Evolutionary conservation across 2,329 filamentous ascomycete species (phyloP).

Genomic region (Meredithiella fracta): DNA sequence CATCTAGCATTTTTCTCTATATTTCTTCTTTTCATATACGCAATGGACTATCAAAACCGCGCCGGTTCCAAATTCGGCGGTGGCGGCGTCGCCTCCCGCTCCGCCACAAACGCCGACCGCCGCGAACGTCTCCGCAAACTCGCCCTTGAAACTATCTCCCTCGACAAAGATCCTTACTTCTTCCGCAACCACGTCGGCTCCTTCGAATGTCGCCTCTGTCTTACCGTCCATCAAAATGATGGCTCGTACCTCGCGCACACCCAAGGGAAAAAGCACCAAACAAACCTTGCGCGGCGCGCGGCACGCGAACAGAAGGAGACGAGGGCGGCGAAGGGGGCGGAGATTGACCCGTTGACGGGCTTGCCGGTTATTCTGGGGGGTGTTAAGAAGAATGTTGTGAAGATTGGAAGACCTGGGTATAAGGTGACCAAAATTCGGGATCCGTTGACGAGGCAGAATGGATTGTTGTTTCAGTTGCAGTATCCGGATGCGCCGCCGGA

Average conservation of each 20-base stretch:
- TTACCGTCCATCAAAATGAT: constrained; percentile 98
- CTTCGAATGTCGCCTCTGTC: constrained; percentile 91
- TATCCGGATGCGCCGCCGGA: constrained; percentile 76
- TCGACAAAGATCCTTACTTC: constrained; percentile 98
- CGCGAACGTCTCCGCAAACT: constrained; percentile 95
- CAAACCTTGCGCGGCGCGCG: constrained; percentile 85
- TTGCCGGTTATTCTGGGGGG: constrained; percentile 59
- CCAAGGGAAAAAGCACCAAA: constrained; percentile 97
- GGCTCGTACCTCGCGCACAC: constrained; percentile 97
- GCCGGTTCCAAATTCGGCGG: constrained; percentile 96
- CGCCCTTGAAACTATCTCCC: constrained; percentile 94
- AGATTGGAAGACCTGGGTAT: constrained; percentile 92
- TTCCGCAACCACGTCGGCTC: constrained; percentile 99
- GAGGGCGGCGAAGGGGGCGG: constrained; percentile 36
- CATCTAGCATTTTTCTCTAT: not conserved
- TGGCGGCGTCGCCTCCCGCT: constrained; percentile 85
- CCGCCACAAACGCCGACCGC: constrained; percentile 88
- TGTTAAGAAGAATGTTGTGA: constrained; percentile 62
- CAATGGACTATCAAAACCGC: constrained; percentile 71
- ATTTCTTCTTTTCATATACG: too few species aligned
- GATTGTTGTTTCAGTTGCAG: constrained; percentile 87
- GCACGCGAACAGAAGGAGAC: constrained; percentile 92
- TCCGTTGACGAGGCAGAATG: constrained; percentile 72
- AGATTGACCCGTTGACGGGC: constrained; percentile 51
- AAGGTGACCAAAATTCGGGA: constrained; percentile 95